Evolutionary conservation across 169 alveolate genomes (phyloP).

Genomic region (Plasmodium blacklocki): DNA sequence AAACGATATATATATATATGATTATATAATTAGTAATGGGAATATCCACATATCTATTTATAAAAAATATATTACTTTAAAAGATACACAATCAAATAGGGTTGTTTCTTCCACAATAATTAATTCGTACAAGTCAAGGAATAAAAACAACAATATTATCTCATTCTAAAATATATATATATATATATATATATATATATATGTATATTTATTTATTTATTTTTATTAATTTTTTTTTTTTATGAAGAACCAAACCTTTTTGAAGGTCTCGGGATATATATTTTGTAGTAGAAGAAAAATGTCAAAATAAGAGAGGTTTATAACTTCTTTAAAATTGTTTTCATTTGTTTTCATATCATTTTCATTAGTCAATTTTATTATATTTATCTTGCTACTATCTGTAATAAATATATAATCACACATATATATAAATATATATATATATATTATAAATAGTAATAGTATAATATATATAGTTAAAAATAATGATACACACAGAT

Average conservation of each 20-base stretch:
- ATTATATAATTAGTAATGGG: neutral
- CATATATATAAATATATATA: neutral
- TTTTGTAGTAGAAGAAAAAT: conserved; percentile 46
- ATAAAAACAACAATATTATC: conserved; percentile 48
- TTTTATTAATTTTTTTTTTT: neutral
- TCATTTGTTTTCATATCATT: conserved; percentile 4
- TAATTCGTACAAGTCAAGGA: conserved; percentile 51
- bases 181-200: neutral
- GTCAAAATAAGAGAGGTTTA: conserved; percentile 54
- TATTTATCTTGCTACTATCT: conserved; percentile 45
- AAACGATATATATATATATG: neutral
- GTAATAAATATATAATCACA: neutral
- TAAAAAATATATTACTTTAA: conserved; percentile 15
- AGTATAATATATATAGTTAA: too few relatives aligned
- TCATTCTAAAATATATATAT: conserved; percentile 41
- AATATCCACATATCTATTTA: too few relatives aligned
- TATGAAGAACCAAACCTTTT: conserved; percentile 14
- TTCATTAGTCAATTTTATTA: conserved; percentile 34
- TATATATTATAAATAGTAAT: neutral
- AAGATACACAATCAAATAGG: conserved; percentile 54
- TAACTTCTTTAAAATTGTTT: conserved; percentile 29
- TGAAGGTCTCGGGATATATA: conserved; percentile 57
- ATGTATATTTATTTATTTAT: neutral
- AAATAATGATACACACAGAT: too few relatives aligned
- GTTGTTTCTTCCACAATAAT: conserved; percentile 45